Evolutionary conservation across 2,329 filamentous ascomycete species (phyloP).

Genomic region (Lasiodiplodia hormozganensis): DNA sequence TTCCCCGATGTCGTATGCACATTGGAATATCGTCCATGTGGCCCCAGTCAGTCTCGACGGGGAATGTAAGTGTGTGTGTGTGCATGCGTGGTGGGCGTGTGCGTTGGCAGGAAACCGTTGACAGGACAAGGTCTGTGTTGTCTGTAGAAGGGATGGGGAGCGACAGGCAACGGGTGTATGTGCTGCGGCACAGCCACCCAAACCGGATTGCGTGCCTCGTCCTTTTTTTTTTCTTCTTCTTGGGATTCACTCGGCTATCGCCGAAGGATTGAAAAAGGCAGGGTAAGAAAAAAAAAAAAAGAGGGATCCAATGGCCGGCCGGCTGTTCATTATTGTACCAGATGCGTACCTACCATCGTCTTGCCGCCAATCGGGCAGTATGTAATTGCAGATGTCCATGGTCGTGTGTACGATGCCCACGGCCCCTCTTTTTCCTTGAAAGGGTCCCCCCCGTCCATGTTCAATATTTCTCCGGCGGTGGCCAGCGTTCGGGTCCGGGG

Average conservation of each 20-base stretch:
- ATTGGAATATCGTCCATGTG: no score
- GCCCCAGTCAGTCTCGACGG: no score
- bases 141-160: neutral
- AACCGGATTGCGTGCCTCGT: neutral
- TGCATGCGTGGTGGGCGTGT: neutral
- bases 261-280: neutral
- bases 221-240: neutral
- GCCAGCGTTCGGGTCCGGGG: neutral
- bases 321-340: neutral
- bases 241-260: neutral
- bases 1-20: neutral
- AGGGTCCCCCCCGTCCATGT: neutral
- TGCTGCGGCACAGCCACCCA: conserved; percentile 10
- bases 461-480: neutral
- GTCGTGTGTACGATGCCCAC: neutral
- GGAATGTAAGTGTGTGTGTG: no score
- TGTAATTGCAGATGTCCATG: neutral
- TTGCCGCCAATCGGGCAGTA: neutral
- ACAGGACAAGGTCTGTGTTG: neutral
- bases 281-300: neutral
- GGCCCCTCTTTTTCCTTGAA: neutral
- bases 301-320: neutral
- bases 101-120: neutral
- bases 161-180: neutral
- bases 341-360: neutral